These are phyloP conservation scores for Graphilbum sp. DNA, from an alignment of 2,329 filamentous ascomycete species.

Conservation along the genomic window DNA sequence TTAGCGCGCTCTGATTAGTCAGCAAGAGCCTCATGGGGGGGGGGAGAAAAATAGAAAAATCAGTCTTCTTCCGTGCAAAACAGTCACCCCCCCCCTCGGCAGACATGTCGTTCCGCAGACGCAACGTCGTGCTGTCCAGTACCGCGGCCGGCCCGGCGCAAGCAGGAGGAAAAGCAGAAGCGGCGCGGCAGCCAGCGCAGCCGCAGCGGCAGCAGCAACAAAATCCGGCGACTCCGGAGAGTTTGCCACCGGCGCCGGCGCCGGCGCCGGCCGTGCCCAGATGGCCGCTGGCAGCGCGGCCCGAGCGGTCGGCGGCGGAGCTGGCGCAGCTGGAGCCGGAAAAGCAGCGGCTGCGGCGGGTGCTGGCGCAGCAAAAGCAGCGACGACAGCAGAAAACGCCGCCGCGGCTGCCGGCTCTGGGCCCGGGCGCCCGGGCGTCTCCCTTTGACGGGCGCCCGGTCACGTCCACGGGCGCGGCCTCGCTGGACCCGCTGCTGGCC, in stretches of 20 bases:
- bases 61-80: no score
- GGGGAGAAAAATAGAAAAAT: no score
- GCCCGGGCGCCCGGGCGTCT: slow-evolving; percentile 55
- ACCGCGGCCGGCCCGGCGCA: slow-evolving; percentile 7
- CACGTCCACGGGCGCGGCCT: slow-evolving; percentile 80
- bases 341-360: slow-evolving; percentile 4
- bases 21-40: no score
- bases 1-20: no score
- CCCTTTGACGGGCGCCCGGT: slow-evolving; percentile 75
- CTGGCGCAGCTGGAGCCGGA: slow-evolving; percentile 3
- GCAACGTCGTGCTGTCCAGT: slow-evolving; percentile 34
- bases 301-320: background rate
- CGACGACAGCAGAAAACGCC: background rate
- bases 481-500: slow-evolving; percentile 69
- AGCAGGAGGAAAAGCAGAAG: background rate
- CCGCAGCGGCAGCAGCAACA: slow-evolving; percentile 15
- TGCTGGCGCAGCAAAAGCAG: slow-evolving; percentile 2
- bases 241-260: no score
- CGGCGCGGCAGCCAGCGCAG: background rate
- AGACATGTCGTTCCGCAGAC: slow-evolving; percentile 40
- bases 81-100: background rate
- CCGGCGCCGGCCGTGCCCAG: background rate
- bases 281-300: slow-evolving; percentile 4
- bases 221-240: background rate
- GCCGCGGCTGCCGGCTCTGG: slow-evolving; percentile 12